These are phyloP conservation scores for Suillus weaverae DNA, from an alignment of 768 basidiomycete genomes.

Conservation along the genomic window DNA sequence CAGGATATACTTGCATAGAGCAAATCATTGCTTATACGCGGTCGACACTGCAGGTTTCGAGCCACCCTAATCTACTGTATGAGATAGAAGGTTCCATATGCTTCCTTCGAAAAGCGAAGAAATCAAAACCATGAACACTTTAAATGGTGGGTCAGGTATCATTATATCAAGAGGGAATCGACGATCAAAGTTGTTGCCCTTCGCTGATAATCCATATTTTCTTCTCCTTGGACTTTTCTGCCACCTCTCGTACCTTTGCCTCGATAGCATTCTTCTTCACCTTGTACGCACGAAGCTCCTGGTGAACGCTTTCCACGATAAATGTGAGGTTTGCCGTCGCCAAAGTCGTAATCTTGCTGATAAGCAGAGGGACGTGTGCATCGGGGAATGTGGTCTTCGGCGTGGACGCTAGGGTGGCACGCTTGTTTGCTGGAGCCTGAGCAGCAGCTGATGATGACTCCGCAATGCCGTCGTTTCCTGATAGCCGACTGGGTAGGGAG, in stretches of 20 bases:
- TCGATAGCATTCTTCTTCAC: conserved; percentile 86
- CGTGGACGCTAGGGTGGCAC: conserved; percentile 17
- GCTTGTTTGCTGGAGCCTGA: conserved; percentile 27
- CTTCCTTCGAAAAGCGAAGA: neutral
- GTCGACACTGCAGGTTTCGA: neutral
- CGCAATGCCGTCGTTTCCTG: conserved; percentile 18
- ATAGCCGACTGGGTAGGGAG: conserved; percentile 41
- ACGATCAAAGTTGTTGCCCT: neutral
- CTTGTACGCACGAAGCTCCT: conserved; percentile 65
- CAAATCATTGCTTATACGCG: neutral
- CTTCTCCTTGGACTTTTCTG: conserved; percentile 71
- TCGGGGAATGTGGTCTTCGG: conserved; percentile 72
- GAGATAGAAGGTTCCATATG: neutral
- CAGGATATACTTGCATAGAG: neutral
- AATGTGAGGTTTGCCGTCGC: conserved; percentile 62
- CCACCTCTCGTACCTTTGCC: conserved; percentile 74
- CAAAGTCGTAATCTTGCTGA: conserved; percentile 61
- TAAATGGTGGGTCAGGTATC: neutral
- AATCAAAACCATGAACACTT: neutral
- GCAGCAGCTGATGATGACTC: conserved; percentile 17
- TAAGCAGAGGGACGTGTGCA: conserved; percentile 54
- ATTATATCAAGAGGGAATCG: neutral
- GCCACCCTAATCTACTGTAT: neutral
- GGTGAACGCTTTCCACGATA: conserved; percentile 72
- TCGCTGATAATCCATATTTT: conserved; percentile 72